phyloP scores from a whole-genome alignment of 2,329 filamentous ascomycete species.

The Chrysosporium keratinophilum region DNA sequence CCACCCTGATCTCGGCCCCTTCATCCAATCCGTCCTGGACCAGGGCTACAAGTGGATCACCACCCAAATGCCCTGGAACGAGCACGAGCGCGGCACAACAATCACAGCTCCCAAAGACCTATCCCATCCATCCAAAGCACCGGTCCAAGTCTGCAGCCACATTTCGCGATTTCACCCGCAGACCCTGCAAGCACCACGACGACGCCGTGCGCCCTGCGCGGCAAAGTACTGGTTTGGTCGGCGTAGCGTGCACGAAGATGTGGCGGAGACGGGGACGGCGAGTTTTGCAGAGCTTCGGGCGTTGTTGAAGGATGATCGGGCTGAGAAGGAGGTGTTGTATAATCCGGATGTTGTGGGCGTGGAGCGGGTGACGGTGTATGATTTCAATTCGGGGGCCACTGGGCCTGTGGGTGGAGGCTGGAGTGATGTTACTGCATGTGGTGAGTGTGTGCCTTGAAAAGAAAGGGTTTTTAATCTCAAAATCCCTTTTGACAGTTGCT shows the following conservation, averaged over 20 bases:
- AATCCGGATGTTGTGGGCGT: slow-evolving; percentile 27
- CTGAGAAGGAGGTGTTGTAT: slow-evolving; percentile 34
- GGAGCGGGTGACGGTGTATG: not conserved
- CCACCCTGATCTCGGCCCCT: not conserved
- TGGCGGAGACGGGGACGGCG: slow-evolving; percentile 25
- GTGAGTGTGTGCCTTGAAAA: no score
- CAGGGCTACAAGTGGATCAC: not conserved
- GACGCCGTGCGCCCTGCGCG: not conserved
- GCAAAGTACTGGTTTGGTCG: slow-evolving; percentile 35
- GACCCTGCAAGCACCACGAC: not conserved
- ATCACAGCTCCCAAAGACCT: not conserved
- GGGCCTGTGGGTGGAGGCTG: slow-evolving; percentile 1
- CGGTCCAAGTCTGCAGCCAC: slow-evolving; percentile 22
- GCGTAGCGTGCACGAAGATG: slow-evolving; percentile 29
- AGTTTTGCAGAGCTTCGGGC: slow-evolving; percentile 31
- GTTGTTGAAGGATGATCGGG: slow-evolving; percentile 31
- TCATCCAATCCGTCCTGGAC: slow-evolving; percentile 1
- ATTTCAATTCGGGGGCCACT: no score
- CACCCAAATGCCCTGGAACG: not conserved
- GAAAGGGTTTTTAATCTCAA: no score
- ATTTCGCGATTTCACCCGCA: not conserved
- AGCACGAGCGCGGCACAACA: not conserved
- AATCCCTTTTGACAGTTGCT: not conserved
- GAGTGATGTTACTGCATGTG: slow-evolving; percentile 6
- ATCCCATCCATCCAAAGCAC: slow-evolving; percentile 21